Percentiles rank a stretch among this genome's conserved stretches.
Conservation (phyloP, 2,329 filamentous ascomycete species). For the Pestalotiopsis fici region DNA sequence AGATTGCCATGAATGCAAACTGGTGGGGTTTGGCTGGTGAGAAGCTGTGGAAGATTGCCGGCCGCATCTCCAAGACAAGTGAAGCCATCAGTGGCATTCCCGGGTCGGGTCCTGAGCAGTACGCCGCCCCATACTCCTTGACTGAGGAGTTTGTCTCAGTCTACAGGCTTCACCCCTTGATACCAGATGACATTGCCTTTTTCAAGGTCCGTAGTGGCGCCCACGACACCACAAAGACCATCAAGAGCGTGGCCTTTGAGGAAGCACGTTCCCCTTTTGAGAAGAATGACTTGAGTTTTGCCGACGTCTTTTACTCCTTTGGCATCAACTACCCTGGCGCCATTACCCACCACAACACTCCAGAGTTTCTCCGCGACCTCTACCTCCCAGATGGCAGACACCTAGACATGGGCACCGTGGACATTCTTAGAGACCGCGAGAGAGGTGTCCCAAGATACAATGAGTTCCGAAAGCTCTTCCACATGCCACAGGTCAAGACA, state of each 20-base stretch:
- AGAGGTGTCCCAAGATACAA: constrained; percentile 47
- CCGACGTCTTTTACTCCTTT: constrained; percentile 44
- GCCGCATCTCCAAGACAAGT: constrained; percentile 37
- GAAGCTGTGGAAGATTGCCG: constrained; percentile 38
- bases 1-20: constrained; percentile 44
- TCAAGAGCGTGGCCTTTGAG: constrained; percentile 32
- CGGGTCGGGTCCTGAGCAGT: constrained; percentile 29
- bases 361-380: constrained; percentile 40
- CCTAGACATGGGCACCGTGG: constrained; percentile 44
- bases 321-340: constrained; percentile 49
- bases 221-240: constrained; percentile 27
- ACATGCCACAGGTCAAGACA: constrained; percentile 31
- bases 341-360: constrained; percentile 38
- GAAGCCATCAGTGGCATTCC: constrained; percentile 35
- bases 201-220: constrained; percentile 20
- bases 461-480: constrained; percentile 44
- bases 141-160: constrained; percentile 47
- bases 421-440: constrained; percentile 47
- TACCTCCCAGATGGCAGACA: constrained; percentile 39
- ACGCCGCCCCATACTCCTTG: constrained; percentile 38
- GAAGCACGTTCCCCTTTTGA: constrained; percentile 32
- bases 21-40: constrained; percentile 47
- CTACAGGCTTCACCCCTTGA: constrained; percentile 42
- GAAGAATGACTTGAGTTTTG: constrained; percentile 26
- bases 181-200: constrained; percentile 29